phyloP scores from a whole-genome alignment of 2,329 filamentous ascomycete genomes.

The Colletotrichum tropicicola region DNA sequence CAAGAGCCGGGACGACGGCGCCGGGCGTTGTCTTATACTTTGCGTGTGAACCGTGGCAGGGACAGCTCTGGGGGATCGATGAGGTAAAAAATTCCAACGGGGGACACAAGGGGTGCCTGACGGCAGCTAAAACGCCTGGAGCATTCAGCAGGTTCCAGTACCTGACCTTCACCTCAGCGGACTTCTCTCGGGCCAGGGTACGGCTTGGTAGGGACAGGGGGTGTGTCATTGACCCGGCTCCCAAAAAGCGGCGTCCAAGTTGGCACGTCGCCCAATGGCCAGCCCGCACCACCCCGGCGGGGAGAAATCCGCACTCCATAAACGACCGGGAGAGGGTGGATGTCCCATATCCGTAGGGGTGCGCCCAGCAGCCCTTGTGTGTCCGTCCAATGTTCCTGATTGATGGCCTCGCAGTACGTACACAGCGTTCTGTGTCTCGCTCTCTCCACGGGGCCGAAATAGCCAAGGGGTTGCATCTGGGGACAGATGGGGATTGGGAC shows the following conservation, averaged over 20 bases:
- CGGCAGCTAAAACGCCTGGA: constrained; percentile 28
- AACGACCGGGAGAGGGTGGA: constrained; percentile 9
- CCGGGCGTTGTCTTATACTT: constrained; percentile 29
- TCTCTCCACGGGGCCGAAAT: constrained; percentile 23
- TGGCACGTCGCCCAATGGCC: constrained; percentile 14
- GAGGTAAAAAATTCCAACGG: constrained; percentile 28
- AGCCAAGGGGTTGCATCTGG: constrained; percentile 24
- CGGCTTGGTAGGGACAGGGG: constrained; percentile 6
- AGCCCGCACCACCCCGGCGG: not conserved
- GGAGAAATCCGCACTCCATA: constrained; percentile 29
- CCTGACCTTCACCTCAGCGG: constrained; percentile 17
- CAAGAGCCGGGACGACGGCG: not conserved
- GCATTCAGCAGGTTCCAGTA: constrained; percentile 28
- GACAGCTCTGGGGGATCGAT: constrained; percentile 20
- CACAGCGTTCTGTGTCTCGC: not conserved
- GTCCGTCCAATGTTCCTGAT: constrained; percentile 4
- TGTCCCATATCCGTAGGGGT: constrained; percentile 19
- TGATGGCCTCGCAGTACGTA: constrained; percentile 1
- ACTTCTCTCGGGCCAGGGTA: constrained; percentile 24
- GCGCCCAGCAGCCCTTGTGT: not conserved
- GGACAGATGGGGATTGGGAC: constrained; percentile 9
- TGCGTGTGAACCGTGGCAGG: constrained; percentile 8
- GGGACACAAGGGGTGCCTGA: constrained; percentile 28
- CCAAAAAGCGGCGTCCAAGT: constrained; percentile 2
- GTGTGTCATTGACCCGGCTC: constrained; percentile 24